Evolutionary conservation across 1,139 yeast species (phyloP), one percentile per base, ranked within the genome.

Genomic region (Magnusiomyces fungicola): DNA sequence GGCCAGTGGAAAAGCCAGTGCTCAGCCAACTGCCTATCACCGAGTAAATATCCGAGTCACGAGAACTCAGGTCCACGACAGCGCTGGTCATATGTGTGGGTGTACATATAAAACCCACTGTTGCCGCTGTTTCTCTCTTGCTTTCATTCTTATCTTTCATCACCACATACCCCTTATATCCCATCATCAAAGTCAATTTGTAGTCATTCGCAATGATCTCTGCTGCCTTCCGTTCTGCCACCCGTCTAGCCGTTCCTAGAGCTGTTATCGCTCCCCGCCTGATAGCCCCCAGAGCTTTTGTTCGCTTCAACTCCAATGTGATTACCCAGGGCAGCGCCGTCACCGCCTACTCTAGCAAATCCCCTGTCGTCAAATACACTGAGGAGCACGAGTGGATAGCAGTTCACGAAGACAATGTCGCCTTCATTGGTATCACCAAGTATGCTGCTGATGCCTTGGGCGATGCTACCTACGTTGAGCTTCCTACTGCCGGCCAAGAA

Each of bases 361-460:
- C 52, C 43, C 68, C 68, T 33, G 46, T 52, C 23, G 76, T 85
- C 57, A 81, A 79, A 68, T 90, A 79, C 73, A 87, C 98, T 18
- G 72, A 75, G 50, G 97, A 92, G 64, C 99, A 92, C 72, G 99
- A 92, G 72, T 92, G 97, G 97, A 72, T 94, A 54, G 92, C 96
- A 2, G 74, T 81, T 47, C 94, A 86, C 65, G 76, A 78, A 33
- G 96, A 90, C 68, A 87, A 88, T 53, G 74, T 81, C 33, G 71
- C 94, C 1, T 89, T 83, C 60, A 74, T 92, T 36, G 99, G 99
- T 36, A 89, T 92, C 68, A 90, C 98, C 54, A 80, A 79, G 61
- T 90, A 92, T 67, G 99, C 99, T 32, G 84, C 96, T 41, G 96
- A 90, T 62, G 96, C 98, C n/a, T 78, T 92, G 55, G 98, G 98